Conservation (phyloP, 352 stramenopile species). For the Phytophthora kernoviae region DNA sequence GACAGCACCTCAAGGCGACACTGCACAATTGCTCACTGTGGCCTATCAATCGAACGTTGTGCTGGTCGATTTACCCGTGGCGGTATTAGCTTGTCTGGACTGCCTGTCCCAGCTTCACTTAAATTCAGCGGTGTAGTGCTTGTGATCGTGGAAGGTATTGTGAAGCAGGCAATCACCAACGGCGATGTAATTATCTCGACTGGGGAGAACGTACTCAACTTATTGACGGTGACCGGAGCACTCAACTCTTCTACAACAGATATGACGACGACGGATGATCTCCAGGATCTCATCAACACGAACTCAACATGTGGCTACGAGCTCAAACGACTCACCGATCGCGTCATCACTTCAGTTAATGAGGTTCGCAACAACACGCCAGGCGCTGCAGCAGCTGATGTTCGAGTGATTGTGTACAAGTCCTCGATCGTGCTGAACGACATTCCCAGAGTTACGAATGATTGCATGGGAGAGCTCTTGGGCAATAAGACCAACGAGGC, state of each 20-base stretch:
- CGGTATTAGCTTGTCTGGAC: constrained; percentile 22
- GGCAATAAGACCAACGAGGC: constrained; percentile 14
- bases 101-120: constrained; percentile 13
- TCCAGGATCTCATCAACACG: constrained; percentile 24
- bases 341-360: constrained; percentile 15
- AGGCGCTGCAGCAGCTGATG: constrained; percentile 8
- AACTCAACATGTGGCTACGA: constrained; percentile 28
- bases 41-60: constrained; percentile 29
- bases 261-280: constrained; percentile 23
- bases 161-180: constrained; percentile 33
- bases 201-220: constrained; percentile 25
- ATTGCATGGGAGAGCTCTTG: constrained; percentile 21
- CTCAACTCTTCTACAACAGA: constrained; percentile 15
- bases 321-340: constrained; percentile 20
- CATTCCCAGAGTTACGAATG: constrained; percentile 24
- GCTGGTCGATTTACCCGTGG: constrained; percentile 20
- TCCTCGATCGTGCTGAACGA: constrained; percentile 26
- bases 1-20: constrained; percentile 21
- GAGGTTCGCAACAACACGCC: constrained; percentile 24
- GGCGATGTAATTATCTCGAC: constrained; percentile 30
- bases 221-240: constrained; percentile 20
- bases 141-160: constrained; percentile 30
- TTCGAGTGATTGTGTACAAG: constrained; percentile 23
- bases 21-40: constrained; percentile 17
- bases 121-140: constrained; percentile 20